phyloP scores from a whole-genome alignment of 805 yeast genomes.

The Zygoascus bituminiphila region DNA sequence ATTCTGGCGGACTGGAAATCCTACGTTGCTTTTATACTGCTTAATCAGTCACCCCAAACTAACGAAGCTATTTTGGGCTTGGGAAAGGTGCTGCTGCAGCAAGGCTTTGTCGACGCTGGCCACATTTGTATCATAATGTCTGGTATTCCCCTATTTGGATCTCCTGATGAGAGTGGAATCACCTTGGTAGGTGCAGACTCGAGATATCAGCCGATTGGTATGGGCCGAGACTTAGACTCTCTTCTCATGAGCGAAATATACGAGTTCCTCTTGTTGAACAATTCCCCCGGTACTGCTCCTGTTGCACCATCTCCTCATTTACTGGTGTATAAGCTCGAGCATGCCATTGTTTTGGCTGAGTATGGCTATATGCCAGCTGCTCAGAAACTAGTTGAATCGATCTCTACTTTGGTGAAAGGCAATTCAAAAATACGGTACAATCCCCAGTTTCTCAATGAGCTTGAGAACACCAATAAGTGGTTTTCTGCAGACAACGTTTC shows the following conservation, averaged over 20 bases:
- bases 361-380: constrained; percentile 51
- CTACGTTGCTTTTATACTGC: constrained; percentile 24
- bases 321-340: constrained; percentile 52
- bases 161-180: constrained; percentile 17
- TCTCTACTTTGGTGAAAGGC: constrained; percentile 34
- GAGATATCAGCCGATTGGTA: constrained; percentile 26
- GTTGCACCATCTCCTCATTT: constrained; percentile 40
- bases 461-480: constrained; percentile 39
- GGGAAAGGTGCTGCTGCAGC: constrained; percentile 30
- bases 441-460: constrained; percentile 32
- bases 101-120: constrained; percentile 35
- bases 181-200: constrained; percentile 24
- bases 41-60: constrained; percentile 24
- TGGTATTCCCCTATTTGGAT: constrained; percentile 24
- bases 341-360: constrained; percentile 65
- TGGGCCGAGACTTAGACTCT: constrained; percentile 40
- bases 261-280: constrained; percentile 40
- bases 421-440: constrained; percentile 27
- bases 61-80: constrained; percentile 27
- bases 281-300: constrained; percentile 1
- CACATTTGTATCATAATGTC: constrained; percentile 32
- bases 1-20: constrained; percentile 27
- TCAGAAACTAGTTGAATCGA: constrained; percentile 51
- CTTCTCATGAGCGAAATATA: constrained; percentile 59
- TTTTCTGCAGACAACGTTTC: constrained; percentile 20